Evolutionary conservation across 352 stramenopile genomes (phyloP).

Genomic region (Phytophthora cryptogea): DNA sequence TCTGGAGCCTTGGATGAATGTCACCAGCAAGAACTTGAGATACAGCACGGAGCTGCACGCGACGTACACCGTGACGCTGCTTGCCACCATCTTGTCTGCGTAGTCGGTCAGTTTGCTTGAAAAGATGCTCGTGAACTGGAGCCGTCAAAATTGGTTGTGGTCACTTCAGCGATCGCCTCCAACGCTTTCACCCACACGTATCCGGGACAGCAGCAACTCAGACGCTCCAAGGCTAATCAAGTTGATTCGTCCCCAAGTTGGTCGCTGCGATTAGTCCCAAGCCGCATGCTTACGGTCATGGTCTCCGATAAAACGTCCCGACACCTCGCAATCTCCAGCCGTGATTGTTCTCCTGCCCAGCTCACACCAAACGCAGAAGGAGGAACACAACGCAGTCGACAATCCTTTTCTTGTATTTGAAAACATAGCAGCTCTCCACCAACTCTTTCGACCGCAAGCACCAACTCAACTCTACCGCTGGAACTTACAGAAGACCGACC

Average conservation of each 20-base stretch:
- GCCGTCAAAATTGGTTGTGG: constrained; percentile 8
- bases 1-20: constrained; percentile 41
- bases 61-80: constrained; percentile 40
- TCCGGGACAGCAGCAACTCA: background rate
- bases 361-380: background rate
- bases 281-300: background rate
- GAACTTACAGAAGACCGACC: constrained; percentile 22
- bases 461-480: background rate
- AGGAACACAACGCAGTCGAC: background rate
- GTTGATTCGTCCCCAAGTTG: constrained; percentile 10
- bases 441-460: background rate
- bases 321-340: background rate
- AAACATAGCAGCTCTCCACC: constrained; percentile 9
- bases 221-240: background rate
- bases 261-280: constrained; percentile 7
- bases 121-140: background rate
- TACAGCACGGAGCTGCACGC: constrained; percentile 43
- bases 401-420: constrained; percentile 10
- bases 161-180: no score
- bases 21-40: constrained; percentile 45
- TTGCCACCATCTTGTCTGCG: constrained; percentile 21
- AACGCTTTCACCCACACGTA: no score
- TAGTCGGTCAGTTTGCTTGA: constrained; percentile 5
- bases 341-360: background rate
- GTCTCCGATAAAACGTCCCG: constrained; percentile 1